Evolutionary conservation across 257 asterid genomes (phyloP), one percentile per base, ranked within the genome.

Genomic region (Penstemon davidsonii): DNA sequence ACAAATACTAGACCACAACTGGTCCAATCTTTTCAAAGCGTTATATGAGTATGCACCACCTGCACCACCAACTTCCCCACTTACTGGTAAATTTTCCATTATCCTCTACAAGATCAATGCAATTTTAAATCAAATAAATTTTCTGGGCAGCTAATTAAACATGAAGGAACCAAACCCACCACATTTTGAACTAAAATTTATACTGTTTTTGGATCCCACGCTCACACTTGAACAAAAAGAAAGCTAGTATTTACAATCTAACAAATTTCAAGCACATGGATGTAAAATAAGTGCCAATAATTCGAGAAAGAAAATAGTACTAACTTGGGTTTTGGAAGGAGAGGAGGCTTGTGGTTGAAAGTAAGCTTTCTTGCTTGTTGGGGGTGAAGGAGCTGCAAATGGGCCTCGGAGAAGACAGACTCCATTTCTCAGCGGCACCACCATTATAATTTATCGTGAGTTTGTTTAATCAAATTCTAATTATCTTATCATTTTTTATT

Each of bases 21-120:
- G 68, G 78, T 93, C 99, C 80, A 93, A 71, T 82, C 99, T 85
- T 84, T 90, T 90, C 73, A 93, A 74, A 69, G 97, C 92, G 74
- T 59, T 79, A 47, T 88, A 93, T 7, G 99, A 88, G 70, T 88
- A 86, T 40, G 89, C 84, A 63, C 99, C 97, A 69, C 99, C 99
- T 45, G 99, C 99, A 56, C 97, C 99, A 60, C 97, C 99, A 62
- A 81, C 99, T 75, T 90, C 97, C 11, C 88, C 95, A 73, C 89
- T 85, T 11, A 70, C 85, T 44, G 96, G 79, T 65, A 90, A 73
- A 56, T 83, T 86, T 79, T 93, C 97, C 97, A 93, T 93, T 80
- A 93, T 93, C 85, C 88, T 93, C 98, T 90, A 69, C 71, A 76
- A 60, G 6, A 63, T n/a, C 70, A 59, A 65, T 59, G 2, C 5